Conservation (phyloP, 371 early-diverging fungal genomes). For the Smittium culicis region DNA sequence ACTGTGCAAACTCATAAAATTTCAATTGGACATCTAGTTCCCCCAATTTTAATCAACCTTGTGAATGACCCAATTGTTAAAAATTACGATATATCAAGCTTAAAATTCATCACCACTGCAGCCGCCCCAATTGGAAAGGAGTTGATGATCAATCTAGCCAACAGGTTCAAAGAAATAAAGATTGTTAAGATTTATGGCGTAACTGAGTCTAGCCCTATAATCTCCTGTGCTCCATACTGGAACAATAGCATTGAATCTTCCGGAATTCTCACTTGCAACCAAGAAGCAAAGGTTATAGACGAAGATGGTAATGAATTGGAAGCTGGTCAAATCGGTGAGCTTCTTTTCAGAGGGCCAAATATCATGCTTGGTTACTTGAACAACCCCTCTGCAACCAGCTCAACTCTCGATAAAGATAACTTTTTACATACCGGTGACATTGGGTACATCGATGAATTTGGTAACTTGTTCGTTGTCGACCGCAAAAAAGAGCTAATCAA, state of each 20-base stretch:
- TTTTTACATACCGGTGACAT: constrained; percentile 97
- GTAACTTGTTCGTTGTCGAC: constrained; percentile 43
- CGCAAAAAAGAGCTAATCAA: constrained; percentile 65
- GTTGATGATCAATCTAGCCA: constrained; percentile 20
- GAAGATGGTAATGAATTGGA: constrained; percentile 40
- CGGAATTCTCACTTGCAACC: constrained; percentile 53
- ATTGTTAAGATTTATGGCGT: constrained; percentile 1
- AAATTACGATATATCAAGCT: constrained; percentile 49
- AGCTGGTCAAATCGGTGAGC: constrained; percentile 51
- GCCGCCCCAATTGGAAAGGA: constrained; percentile 63
- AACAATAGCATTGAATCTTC: constrained; percentile 40
- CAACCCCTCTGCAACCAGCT: constrained; percentile 59
- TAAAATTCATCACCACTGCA: constrained; percentile 49
- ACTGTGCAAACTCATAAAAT: constrained; percentile 48
- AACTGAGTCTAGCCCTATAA: constrained; percentile 13
- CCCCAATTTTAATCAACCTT: constrained; percentile 59
- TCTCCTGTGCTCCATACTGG: constrained; percentile 1
- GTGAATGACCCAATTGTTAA: constrained; percentile 53
- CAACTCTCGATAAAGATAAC: constrained; percentile 63
- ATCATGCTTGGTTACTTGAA: constrained; percentile 80
- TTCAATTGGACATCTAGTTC: constrained; percentile 57
- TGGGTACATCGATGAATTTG: constrained; percentile 58
- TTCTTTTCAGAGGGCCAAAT: constrained; percentile 81
- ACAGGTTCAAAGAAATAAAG: constrained; percentile 21
- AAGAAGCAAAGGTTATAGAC: constrained; percentile 54